Evolutionary conservation across 2,329 filamentous ascomycete species (phyloP).

Genomic region (Aspergillus oerlinghausenensis): DNA sequence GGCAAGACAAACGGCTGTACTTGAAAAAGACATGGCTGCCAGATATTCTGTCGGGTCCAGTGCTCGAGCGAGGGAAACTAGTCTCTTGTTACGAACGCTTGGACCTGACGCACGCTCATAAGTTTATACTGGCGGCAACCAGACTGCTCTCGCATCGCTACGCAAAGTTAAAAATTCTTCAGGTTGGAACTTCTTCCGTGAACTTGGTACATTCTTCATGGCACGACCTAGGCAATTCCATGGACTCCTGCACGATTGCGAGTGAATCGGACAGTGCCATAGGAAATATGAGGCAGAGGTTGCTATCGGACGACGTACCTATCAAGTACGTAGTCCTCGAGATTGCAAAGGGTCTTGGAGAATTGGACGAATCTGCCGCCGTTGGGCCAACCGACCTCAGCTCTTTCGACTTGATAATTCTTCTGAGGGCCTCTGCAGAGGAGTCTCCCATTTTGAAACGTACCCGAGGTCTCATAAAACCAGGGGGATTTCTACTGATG

Average conservation of each 20-base stretch:
- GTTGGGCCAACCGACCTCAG: not conserved
- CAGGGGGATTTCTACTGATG: constrained; percentile 3
- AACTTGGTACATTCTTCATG: not conserved
- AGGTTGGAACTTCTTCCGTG: constrained; percentile 1
- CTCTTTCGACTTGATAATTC: constrained; percentile 3
- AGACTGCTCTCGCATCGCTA: constrained; percentile 1
- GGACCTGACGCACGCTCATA: not conserved
- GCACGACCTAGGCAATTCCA: not conserved
- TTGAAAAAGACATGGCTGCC: constrained; percentile 2
- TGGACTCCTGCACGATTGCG: constrained; percentile 1
- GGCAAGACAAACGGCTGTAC: not conserved
- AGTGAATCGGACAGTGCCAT: not conserved
- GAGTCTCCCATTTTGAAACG: not conserved
- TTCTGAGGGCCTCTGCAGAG: not conserved
- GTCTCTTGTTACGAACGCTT: not conserved
- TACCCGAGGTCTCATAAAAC: not conserved
- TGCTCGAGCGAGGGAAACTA: not conserved
- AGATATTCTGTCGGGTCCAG: constrained; percentile 1
- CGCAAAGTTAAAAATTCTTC: constrained; percentile 1
- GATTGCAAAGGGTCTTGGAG: not conserved
- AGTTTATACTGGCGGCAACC: not conserved
- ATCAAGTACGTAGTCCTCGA: not conserved
- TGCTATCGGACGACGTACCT: not conserved
- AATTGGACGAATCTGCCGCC: too few relatives aligned
- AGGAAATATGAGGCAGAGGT: not conserved